Conservation (phyloP, 495 filamentous ascomycete genomes). For the Annulohypoxylon bovei region DNA sequence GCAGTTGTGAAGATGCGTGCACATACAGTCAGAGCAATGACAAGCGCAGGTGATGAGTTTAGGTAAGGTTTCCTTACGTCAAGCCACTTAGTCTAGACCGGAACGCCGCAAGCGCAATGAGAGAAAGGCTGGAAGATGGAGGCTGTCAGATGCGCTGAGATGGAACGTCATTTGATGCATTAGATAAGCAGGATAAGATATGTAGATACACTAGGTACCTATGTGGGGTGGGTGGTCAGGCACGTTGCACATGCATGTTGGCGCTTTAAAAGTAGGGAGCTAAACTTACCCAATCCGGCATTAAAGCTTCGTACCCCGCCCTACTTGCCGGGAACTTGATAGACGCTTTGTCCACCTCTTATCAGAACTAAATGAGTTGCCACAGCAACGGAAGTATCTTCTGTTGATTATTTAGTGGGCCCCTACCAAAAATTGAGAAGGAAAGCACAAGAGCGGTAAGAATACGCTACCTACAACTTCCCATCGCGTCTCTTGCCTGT, state of each 20-base stretch:
- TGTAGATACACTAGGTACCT: no score
- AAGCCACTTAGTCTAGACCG: conserved; percentile 2
- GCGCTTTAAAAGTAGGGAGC: background rate
- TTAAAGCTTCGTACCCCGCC: conserved; percentile 4
- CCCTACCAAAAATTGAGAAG: background rate
- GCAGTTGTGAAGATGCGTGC: background rate
- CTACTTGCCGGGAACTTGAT: background rate
- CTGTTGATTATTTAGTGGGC: conserved; percentile 38
- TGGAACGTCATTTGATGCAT: conserved; percentile 40
- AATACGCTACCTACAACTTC: conserved; percentile 29
- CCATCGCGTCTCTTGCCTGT: conserved; percentile 24
- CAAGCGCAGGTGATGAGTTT: background rate
- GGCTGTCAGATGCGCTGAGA: conserved; percentile 32
- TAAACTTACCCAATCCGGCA: conserved; percentile 15
- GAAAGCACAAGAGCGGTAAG: conserved; percentile 1
- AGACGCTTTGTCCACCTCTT: background rate
- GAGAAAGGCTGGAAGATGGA: conserved; percentile 3
- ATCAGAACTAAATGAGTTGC: conserved; percentile 10
- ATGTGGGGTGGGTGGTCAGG: conserved; percentile 8
- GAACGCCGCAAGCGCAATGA: conserved; percentile 4
- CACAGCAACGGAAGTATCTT: conserved; percentile 25
- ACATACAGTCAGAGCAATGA: conserved; percentile 11
- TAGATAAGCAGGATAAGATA: conserved; percentile 7
- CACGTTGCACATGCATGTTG: conserved; percentile 13
- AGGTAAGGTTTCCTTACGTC: conserved; percentile 6